Conservation (phyloP, 345 rosid species). For the Anacardium occidentale region DNA sequence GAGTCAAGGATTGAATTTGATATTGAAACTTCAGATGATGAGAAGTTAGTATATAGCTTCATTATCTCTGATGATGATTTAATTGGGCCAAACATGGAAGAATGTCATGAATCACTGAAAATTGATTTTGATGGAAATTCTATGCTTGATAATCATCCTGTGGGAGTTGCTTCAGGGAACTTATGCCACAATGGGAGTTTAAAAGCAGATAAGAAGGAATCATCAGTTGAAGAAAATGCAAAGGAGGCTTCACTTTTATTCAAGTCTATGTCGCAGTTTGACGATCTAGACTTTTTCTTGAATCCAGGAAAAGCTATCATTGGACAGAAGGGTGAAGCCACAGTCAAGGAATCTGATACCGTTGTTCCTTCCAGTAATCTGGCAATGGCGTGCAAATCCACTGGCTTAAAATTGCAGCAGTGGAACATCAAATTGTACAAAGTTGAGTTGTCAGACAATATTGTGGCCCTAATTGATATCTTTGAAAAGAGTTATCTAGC, state of each 20-base stretch:
- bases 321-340: slow-evolving; percentile 34
- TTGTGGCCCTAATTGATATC: slow-evolving; percentile 37
- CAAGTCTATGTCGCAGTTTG: slow-evolving; percentile 69
- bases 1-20: slow-evolving; percentile 40
- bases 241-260: slow-evolving; percentile 46
- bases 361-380: slow-evolving; percentile 28
- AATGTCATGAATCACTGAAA: slow-evolving; percentile 37
- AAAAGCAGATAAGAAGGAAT: slow-evolving; percentile 32
- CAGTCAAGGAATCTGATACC: slow-evolving; percentile 26
- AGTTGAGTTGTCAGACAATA: slow-evolving; percentile 43
- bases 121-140: slow-evolving; percentile 33
- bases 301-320: slow-evolving; percentile 57
- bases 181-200: slow-evolving; percentile 24
- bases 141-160: slow-evolving; percentile 24
- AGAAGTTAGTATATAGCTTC: slow-evolving; percentile 49
- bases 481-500: slow-evolving; percentile 52
- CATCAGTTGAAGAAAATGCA: slow-evolving; percentile 35
- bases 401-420: slow-evolving; percentile 27
- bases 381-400: slow-evolving; percentile 23
- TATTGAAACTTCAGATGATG: slow-evolving; percentile 38
- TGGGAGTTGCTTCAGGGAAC: slow-evolving; percentile 30
- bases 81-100: slow-evolving; percentile 33
- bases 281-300: slow-evolving; percentile 87
- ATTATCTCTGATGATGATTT: slow-evolving; percentile 49
- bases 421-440: slow-evolving; percentile 39